Base-by-base conservation (phyloP, 352 stramenopile genomes). In the Pythium folliculosum region DNA sequence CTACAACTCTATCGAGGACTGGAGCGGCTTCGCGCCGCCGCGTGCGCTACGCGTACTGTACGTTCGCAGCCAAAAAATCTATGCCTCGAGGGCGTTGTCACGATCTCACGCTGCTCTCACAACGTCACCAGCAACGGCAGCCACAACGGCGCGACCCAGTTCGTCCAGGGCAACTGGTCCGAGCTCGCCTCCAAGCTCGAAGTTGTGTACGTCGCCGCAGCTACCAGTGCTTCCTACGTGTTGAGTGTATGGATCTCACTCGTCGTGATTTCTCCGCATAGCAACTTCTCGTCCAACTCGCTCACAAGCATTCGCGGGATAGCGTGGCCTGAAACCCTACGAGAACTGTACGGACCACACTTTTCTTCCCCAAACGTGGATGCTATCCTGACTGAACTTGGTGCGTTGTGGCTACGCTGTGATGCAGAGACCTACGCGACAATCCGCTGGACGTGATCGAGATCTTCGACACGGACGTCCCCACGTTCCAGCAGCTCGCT, bases 391-490 rank as follows among this genome's bases (percentile, higher is more conserved):
- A 32, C 27, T 32, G 2, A 6, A 16, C 12, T 27, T 38, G 23
- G 12, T 47, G 9, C 27, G 25, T 5, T 47, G 19, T 19, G 43
- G 23, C 23, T 43, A 9, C 9, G 9, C 25, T 38, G 21, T 56
- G 10, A 9, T 50, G 25, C 19, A 62, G 55, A 40, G 55, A 62
- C 22, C 40, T 62, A 19, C 55, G 40, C 14, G 55, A 22, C 13
- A 62, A 62, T 40, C 55, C 55, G 30, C 55, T 62, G 22, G 13
- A 62, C 8, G 19, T 22, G 12, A 52, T 62, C 22, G 55, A 62
- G 16, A 62, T 62, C 23, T 51, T 49, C 40, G 17, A 21, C 12
- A 8, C 37, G 5, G 37, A 62, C 23, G 12, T 62, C 2, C 37
- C 21, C 2, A 49, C 30, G 7, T 62, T 62, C 55, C n/a, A 40